Percentiles rank a stretch among this genome's conserved stretches.
These are phyloP conservation scores for Saprolegnia diclina DNA, from an alignment of 352 stramenopile species.

Conservation along the genomic window DNA sequence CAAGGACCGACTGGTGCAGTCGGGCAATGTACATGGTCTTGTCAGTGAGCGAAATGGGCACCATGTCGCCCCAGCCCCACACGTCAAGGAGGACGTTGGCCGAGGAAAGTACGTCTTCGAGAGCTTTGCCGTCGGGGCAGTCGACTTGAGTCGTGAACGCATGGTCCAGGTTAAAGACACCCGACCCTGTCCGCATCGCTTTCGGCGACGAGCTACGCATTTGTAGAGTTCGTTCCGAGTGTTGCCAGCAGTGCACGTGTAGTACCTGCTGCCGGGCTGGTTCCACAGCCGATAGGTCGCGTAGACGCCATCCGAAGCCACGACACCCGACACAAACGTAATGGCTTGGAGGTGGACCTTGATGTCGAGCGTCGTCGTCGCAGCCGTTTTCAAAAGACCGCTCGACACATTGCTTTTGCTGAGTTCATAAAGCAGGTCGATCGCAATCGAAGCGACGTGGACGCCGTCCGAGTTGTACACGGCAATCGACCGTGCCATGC, in stretches of 20 bases:
- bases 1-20: neutral
- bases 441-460: constrained; percentile 14
- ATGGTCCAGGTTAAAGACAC: constrained; percentile 9
- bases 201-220: constrained; percentile 11
- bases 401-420: neutral
- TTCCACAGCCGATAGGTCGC: constrained; percentile 1
- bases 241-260: neutral
- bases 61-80: constrained; percentile 18
- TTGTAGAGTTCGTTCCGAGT: neutral
- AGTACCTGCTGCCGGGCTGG: neutral
- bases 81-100: constrained; percentile 8
- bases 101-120: neutral
- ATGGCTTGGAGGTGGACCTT: constrained; percentile 1
- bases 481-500: neutral
- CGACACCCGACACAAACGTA: neutral
- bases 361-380: neutral
- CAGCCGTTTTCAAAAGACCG: neutral
- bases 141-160: neutral
- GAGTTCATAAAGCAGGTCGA: neutral
- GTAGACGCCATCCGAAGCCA: constrained; percentile 8
- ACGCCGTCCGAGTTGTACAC: constrained; percentile 14
- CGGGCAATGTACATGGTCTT: neutral
- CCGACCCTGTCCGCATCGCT: neutral
- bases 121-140: neutral
- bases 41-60: neutral